phyloP scores from a whole-genome alignment of 31 red algal species.

The Endocladia muricata region DNA sequence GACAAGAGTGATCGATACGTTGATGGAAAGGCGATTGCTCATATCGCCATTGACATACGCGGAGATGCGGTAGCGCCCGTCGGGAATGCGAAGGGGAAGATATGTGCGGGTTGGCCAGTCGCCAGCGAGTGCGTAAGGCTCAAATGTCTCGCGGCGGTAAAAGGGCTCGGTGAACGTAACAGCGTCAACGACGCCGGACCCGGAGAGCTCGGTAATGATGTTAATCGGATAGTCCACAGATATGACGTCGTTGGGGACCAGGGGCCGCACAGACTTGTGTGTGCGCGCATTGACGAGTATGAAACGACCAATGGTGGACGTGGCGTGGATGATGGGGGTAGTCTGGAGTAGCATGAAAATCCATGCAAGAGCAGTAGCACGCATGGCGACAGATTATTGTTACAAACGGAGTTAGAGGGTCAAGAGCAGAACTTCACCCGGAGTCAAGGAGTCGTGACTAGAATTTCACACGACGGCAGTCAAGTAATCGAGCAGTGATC shows the following conservation, averaged over 20 bases:
- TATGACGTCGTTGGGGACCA: not conserved
- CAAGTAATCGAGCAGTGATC: too few species aligned
- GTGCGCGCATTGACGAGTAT: not conserved
- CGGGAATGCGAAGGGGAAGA: not conserved
- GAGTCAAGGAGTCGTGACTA: too few species aligned
- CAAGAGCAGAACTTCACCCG: too few species aligned
- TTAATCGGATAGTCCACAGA: not conserved
- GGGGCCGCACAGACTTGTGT: not conserved
- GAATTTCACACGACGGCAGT: too few species aligned
- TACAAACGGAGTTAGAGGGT: too few species aligned
- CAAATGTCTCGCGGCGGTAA: not conserved
- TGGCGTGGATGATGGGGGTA: too few species aligned
- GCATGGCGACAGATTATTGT: too few species aligned
- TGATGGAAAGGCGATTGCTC: too few species aligned
- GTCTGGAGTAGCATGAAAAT: too few species aligned
- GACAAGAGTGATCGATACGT: too few species aligned
- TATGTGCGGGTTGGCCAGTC: not conserved
- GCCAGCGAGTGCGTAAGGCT: not conserved
- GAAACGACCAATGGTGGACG: too few species aligned
- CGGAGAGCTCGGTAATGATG: not conserved
- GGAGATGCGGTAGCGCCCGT: not conserved
- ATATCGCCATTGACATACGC: not conserved
- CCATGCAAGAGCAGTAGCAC: too few species aligned
- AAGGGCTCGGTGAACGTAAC: not conserved
- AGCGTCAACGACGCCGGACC: not conserved